These are phyloP conservation scores for Phytopythium chamaehyphon DNA, from an alignment of 352 stramenopile genomes.

Conservation along the genomic window DNA sequence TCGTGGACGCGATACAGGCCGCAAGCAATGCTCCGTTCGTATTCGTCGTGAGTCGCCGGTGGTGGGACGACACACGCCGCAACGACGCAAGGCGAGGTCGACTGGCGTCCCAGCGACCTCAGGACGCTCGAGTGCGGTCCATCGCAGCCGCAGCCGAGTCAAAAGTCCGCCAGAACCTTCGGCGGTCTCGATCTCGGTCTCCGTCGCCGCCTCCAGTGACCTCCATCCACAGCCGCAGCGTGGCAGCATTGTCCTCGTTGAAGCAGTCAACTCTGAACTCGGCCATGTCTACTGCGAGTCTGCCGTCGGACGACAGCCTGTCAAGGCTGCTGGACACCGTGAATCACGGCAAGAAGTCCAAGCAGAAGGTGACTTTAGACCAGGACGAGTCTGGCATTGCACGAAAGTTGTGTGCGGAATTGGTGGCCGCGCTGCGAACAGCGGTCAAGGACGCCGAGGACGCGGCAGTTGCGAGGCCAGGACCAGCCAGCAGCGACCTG, in stretches of 20 bases:
- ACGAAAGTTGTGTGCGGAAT: slow-evolving; percentile 6
- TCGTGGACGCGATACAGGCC: slow-evolving; percentile 7
- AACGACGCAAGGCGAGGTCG: slow-evolving; percentile 46
- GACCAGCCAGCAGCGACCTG: slow-evolving; percentile 4
- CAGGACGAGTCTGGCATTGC: slow-evolving; percentile 4
- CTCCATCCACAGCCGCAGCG: slow-evolving; percentile 6
- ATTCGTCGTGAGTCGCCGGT: slow-evolving; percentile 41
- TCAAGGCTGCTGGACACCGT: slow-evolving; percentile 14
- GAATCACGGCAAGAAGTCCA: slow-evolving; percentile 8
- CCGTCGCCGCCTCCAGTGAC: background rate
- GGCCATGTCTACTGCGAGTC: background rate
- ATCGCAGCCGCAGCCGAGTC: slow-evolving; percentile 36
- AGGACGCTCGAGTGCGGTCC: slow-evolving; percentile 41
- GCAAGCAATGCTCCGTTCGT: slow-evolving; percentile 34
- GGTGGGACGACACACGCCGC: slow-evolving; percentile 52
- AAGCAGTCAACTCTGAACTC: slow-evolving; percentile 6
- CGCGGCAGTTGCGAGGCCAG: slow-evolving; percentile 1
- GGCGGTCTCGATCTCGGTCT: background rate
- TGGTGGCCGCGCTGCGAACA: slow-evolving; percentile 10
- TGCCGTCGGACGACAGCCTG: slow-evolving; percentile 15
- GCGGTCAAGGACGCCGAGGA: slow-evolving; percentile 1
- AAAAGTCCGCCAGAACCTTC: slow-evolving; percentile 33
- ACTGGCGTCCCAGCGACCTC: slow-evolving; percentile 39
- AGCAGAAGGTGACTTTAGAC: background rate
- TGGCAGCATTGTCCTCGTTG: slow-evolving; percentile 7